Percentiles rank a stretch among this genome's conserved stretches.
Evolutionary conservation across 768 basidiomycete genomes (phyloP).

Genomic region (Terana coerulea): DNA sequence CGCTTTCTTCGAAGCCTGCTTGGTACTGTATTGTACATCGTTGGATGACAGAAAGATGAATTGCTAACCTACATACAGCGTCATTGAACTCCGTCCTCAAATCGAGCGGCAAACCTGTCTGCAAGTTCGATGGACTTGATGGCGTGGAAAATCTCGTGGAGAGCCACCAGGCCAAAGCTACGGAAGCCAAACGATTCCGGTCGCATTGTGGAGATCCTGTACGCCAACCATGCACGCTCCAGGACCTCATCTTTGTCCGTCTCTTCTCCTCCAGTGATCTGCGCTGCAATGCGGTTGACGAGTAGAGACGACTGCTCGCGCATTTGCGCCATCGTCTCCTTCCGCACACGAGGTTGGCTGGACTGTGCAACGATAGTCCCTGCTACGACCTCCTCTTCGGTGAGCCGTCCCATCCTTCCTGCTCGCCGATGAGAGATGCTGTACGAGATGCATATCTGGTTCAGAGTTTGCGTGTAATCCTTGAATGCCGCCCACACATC

Average conservation of each 20-base stretch:
- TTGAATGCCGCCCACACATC: slow-evolving; percentile 16
- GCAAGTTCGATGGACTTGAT: slow-evolving; percentile 37
- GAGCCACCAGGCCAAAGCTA: slow-evolving; percentile 54
- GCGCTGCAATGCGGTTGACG: slow-evolving; percentile 29
- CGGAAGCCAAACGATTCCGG: slow-evolving; percentile 44
- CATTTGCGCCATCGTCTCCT: slow-evolving; percentile 45
- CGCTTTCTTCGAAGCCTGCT: no score
- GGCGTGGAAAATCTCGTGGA: slow-evolving; percentile 49
- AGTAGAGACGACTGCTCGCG: slow-evolving; percentile 49
- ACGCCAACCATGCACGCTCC: slow-evolving; percentile 48
- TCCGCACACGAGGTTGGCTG: slow-evolving; percentile 46
- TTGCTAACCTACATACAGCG: no score
- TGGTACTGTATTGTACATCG: no score
- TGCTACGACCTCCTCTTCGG: slow-evolving; percentile 57
- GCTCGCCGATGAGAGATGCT: slow-evolving; percentile 38
- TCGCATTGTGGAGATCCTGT: slow-evolving; percentile 36
- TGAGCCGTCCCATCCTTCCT: slow-evolving; percentile 30
- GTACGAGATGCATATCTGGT: slow-evolving; percentile 41
- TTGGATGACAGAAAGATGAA: no score
- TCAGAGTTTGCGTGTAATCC: slow-evolving; percentile 41
- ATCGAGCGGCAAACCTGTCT: no score
- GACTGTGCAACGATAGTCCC: slow-evolving; percentile 62
- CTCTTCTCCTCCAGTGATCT: slow-evolving; percentile 39
- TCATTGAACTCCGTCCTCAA: no score
- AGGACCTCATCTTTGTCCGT: slow-evolving; percentile 31